These are phyloP conservation scores for Exophiala xenobiotica DNA, from an alignment of 2,329 filamentous ascomycete genomes.

Conservation along the genomic window DNA sequence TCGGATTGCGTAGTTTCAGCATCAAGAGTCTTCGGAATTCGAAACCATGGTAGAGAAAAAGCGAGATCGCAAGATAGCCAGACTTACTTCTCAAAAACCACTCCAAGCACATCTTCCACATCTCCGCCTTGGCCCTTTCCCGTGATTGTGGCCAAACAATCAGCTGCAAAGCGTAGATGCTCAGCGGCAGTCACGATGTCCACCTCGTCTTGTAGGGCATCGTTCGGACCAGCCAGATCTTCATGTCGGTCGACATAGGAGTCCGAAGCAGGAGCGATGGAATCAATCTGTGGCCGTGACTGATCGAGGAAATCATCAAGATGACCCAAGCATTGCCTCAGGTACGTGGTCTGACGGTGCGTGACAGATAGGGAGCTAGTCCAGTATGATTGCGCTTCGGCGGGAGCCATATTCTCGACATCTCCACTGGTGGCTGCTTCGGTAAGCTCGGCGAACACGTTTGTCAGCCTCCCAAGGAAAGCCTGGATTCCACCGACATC, in stretches of 20 bases:
- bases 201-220: slow-evolving; percentile 39
- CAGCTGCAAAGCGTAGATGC: slow-evolving; percentile 76
- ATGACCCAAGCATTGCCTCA: slow-evolving; percentile 69
- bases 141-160: slow-evolving; percentile 80
- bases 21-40: no score
- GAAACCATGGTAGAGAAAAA: no score
- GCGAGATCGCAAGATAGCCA: slow-evolving; percentile 8
- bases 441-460: slow-evolving; percentile 70
- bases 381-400: slow-evolving; percentile 45
- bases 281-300: slow-evolving; percentile 18
- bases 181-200: slow-evolving; percentile 92
- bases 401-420: slow-evolving; percentile 37
- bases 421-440: slow-evolving; percentile 43
- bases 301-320: slow-evolving; percentile 68
- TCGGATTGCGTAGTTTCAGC: no score
- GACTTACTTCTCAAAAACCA: slow-evolving; percentile 94
- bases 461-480: slow-evolving; percentile 67
- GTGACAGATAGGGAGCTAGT: slow-evolving; percentile 87
- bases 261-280: slow-evolving; percentile 15
- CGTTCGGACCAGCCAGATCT: slow-evolving; percentile 22
- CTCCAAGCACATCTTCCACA: slow-evolving; percentile 91
- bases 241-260: slow-evolving; percentile 20
- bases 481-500: slow-evolving; percentile 63
- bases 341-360: slow-evolving; percentile 79
- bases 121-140: slow-evolving; percentile 79